Evolutionary conservation across 164 flowering plant genomes (phyloP), one percentile per base, ranked within the genome.

Genomic region (Litsea cubeba): DNA sequence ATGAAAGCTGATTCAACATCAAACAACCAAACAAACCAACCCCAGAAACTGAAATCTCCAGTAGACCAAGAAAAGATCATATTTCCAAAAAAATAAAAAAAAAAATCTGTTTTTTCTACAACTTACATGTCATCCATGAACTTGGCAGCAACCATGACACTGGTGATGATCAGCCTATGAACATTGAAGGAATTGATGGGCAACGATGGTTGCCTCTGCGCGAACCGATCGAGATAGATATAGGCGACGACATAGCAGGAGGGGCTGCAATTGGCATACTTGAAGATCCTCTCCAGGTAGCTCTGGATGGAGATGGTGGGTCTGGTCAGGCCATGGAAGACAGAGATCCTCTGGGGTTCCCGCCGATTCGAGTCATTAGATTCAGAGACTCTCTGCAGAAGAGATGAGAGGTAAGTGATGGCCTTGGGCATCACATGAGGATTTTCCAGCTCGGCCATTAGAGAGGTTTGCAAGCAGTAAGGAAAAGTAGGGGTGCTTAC

Each of bases 201-300:
- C 74, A 82, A 71, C 32, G 71, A 65, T 8, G 85, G 89, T 50
- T 86, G 86, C 23, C 72, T 65, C 63, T 78, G 81, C 17, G 76
- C 71, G 24, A 84, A 90, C 70, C 90, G 80, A 62, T 86, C 86
- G 2, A 90, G 83, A 75, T 91, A 91, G 26, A 90, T 76, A 62
- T 87, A 86, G 3, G 91, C 94, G 2, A 85, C 80, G 25, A 87
- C 80, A 63, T 80, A 87, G 75, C 95, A 89, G 50, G 90, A 89
- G 5, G 89, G 81, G 78, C 93, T 87, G 81, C 95, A 91, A 50
- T 79, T 79, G 0, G 88, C 82, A 76, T 93, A 93, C 84, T 81
- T 87, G 81, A 83, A 88, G 72, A 89, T 88, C 77, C 96, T 84
- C 71, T 86, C 89, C 6, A 91, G 54, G 65, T 89, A 89, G 69